These are phyloP conservation scores for Cladosporium sp. DNA, from an alignment of 2,329 filamentous ascomycete genomes.

Conservation along the genomic window DNA sequence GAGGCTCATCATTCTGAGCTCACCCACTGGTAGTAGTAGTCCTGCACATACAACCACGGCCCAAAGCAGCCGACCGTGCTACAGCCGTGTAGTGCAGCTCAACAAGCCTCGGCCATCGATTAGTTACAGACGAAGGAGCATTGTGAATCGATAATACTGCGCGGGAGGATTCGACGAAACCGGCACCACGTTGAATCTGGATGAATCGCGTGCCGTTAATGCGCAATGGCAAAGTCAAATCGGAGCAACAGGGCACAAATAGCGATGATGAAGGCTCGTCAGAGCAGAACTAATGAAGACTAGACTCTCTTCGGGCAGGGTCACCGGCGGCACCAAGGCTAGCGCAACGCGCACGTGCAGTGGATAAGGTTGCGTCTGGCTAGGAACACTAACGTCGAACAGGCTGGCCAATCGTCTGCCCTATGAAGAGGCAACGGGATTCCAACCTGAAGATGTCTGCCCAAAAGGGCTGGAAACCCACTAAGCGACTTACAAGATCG, in stretches of 20 bases:
- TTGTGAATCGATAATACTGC: neutral
- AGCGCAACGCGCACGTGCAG: neutral
- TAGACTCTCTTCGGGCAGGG: neutral
- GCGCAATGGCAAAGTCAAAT: neutral
- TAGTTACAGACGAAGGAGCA: constrained; percentile 2
- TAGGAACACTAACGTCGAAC: neutral
- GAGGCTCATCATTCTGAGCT: neutral
- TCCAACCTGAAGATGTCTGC: neutral
- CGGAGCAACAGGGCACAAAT: neutral
- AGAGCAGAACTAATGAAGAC: neutral
- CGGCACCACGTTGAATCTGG: neutral
- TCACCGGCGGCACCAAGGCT: neutral
- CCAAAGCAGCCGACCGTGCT: neutral
- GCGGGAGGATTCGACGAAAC: constrained; percentile 2
- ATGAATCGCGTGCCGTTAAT: neutral
- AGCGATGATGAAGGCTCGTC: neutral
- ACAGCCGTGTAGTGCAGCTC: neutral
- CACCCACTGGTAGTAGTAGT: neutral
- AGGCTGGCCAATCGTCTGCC: neutral
- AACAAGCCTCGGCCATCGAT: neutral
- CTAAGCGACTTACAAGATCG: constrained; percentile 5
- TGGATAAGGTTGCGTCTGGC: neutral
- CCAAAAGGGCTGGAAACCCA: neutral
- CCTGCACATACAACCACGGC: neutral
- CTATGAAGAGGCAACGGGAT: neutral